Conservation (phyloP, 495 filamentous ascomycete genomes). For the Aspergillus affinis region DNA sequence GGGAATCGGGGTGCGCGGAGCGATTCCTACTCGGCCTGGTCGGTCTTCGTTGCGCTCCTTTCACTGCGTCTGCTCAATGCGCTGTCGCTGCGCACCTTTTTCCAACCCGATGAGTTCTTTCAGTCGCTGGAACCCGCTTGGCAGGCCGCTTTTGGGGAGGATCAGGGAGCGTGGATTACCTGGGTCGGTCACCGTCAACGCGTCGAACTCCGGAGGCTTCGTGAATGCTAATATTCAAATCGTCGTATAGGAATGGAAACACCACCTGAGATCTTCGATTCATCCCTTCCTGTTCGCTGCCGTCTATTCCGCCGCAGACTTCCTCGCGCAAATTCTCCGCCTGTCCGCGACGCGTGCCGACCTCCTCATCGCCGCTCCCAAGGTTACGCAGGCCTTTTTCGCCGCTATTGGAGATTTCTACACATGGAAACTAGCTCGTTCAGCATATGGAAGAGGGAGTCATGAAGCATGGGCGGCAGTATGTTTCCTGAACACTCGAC, state of each 20-base stretch:
- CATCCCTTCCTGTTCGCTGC: slow-evolving; percentile 82
- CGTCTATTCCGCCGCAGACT: slow-evolving; percentile 64
- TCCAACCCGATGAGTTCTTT: slow-evolving; percentile 99
- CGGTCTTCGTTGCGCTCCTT: slow-evolving; percentile 62
- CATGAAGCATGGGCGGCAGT: slow-evolving; percentile 69
- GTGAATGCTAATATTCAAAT: not conserved
- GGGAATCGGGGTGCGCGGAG: not conserved
- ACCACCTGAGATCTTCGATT: slow-evolving; percentile 87
- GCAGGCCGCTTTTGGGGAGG: slow-evolving; percentile 76
- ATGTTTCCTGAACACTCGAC: slow-evolving; percentile 28
- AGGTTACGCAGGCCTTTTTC: slow-evolving; percentile 71
- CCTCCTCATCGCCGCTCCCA: slow-evolving; percentile 70
- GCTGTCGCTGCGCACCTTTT: slow-evolving; percentile 85
- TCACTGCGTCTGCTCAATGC: slow-evolving; percentile 82
- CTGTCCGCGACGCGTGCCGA: slow-evolving; percentile 55
- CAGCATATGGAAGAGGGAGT: slow-evolving; percentile 66
- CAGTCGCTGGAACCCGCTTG: slow-evolving; percentile 96
- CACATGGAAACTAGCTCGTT: slow-evolving; percentile 79
- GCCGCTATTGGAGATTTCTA: slow-evolving; percentile 82
- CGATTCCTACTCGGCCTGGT: not conserved
- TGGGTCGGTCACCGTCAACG: slow-evolving; percentile 64
- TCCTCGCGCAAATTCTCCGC: slow-evolving; percentile 48
- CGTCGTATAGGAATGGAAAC: slow-evolving; percentile 78
- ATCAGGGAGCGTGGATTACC: slow-evolving; percentile 87
- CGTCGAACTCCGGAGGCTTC: slow-evolving; percentile 5